Base-by-base conservation (phyloP, 352 stramenopile genomes). In the Elongisporangium prolatum region DNA sequence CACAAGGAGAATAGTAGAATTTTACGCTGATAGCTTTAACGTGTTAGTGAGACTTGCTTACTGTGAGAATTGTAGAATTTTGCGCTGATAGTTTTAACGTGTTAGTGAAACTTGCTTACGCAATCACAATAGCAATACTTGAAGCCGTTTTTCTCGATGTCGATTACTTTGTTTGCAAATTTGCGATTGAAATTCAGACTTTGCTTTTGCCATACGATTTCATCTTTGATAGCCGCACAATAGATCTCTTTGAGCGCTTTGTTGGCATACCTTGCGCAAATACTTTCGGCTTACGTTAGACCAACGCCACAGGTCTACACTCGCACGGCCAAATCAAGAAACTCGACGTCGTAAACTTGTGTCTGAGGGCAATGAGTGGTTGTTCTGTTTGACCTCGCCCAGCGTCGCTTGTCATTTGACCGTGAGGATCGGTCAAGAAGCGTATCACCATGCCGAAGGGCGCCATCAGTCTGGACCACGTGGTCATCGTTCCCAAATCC, bases 401-500 rank as follows among this genome's bases (percentile, higher is more conserved):
- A 86, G 72, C 20, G 64, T 93, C 0, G 84, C 91, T 63, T 82
- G 79, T 13, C 84, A 93, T 56, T 70, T 93, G 61, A 90, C 91
- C 55, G 82, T 91, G 37, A 89, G 80, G 54, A 93, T 93, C 58
- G 84, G 84, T 8, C 67, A 87, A 54, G 77, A 91, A 54, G 80
- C 80, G 16, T 93, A 93, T 60, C 63, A 81, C 84, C 10, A 85
- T 93, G 72, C 81, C 84, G 3, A 93, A 93, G 56, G 84, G 84
- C 5, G 80, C 81, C 6, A 91, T 93, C 67, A 85, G 84, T 47
- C 64, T 67, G 34, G 84, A 93, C 50, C 84, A 93, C 63, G 37
- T 81, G 56, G 71, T 93, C 3, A 91, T 93, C 54, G 75, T 93
- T 11, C 84, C 84, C 0, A 91, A 88, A 47, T 72, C 70, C 4